These are phyloP conservation scores for Russula abietina DNA, from an alignment of 768 basidiomycete genomes.

Conservation along the genomic window DNA sequence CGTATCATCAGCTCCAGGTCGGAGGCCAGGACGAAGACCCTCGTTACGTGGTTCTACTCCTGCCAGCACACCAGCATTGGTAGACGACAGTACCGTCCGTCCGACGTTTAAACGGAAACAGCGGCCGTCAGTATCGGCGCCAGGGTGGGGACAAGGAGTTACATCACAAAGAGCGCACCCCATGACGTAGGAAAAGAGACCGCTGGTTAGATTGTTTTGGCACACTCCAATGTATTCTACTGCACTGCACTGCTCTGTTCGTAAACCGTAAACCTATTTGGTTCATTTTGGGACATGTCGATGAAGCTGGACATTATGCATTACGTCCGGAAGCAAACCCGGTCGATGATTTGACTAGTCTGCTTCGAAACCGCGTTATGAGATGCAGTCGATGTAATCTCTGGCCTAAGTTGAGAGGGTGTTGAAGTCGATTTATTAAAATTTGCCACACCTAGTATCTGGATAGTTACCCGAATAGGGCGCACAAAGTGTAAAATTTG, in stretches of 20 bases:
- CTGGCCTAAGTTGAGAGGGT: too few relatives aligned
- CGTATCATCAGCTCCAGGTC: not conserved
- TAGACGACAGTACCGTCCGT: constrained; percentile 11
- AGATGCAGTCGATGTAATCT: too few relatives aligned
- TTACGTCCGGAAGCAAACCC: too few relatives aligned
- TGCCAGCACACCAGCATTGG: not conserved
- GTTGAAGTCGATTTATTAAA: too few relatives aligned
- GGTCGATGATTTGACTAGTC: too few relatives aligned
- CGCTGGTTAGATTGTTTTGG: not conserved
- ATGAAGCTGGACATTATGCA: not conserved
- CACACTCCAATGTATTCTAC: not conserved
- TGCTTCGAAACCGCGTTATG: too few relatives aligned
- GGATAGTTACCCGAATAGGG: too few relatives aligned
- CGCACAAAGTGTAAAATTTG: too few relatives aligned
- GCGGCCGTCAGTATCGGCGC: not conserved
- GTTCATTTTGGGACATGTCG: not conserved
- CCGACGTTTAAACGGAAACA: not conserved
- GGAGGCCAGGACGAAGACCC: not conserved
- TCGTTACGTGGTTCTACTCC: not conserved
- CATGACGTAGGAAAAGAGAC: not conserved
- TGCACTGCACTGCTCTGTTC: not conserved
- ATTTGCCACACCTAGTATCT: too few relatives aligned
- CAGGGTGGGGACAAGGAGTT: constrained; percentile 1
- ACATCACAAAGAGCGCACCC: not conserved
- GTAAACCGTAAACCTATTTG: not conserved